A percentile compares a stretch with the other conserved stretches of the same genome.
Evolutionary conservation across 768 basidiomycete genomes (phyloP).

Genomic region (Pisolithus marmoratus): DNA sequence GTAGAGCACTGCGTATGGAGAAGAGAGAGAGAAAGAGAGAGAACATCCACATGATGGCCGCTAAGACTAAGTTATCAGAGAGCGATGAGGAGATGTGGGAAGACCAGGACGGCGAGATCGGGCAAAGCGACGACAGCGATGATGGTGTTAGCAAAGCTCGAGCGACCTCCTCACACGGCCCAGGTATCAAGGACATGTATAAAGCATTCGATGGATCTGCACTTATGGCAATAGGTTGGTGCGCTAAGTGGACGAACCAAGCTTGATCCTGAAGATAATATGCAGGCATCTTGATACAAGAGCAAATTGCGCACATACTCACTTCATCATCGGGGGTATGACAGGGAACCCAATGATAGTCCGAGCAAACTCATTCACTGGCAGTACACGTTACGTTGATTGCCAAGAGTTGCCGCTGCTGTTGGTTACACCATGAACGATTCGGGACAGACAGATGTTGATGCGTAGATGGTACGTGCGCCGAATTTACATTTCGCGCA

Average conservation of each 20-base stretch:
- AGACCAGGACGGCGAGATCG: slow-evolving; percentile 11
- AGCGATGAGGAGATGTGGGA: slow-evolving; percentile 8
- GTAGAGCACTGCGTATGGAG: slow-evolving; percentile 40
- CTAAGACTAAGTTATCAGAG: slow-evolving; percentile 1
- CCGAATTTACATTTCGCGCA: no score
- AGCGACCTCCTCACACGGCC: slow-evolving; percentile 3
- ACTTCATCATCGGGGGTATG: background rate
- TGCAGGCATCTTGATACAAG: slow-evolving; percentile 64
- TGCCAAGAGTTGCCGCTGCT: no score
- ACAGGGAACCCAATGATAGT: background rate
- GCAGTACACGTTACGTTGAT: no score
- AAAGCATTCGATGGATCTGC: slow-evolving; percentile 69
- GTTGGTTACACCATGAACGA: no score
- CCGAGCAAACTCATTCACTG: no score
- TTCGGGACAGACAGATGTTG: no score
- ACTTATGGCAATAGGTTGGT: slow-evolving; percentile 63
- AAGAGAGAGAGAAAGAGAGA: slow-evolving; percentile 33
- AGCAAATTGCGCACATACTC: slow-evolving; percentile 43
- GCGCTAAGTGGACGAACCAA: background rate
- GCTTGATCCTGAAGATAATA: background rate
- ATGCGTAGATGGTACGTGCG: no score
- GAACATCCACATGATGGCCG: slow-evolving; percentile 19
- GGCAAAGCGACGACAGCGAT: slow-evolving; percentile 8
- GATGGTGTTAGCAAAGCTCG: slow-evolving; percentile 7
- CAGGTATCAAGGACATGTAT: slow-evolving; percentile 56